phyloP scores from a whole-genome alignment of 1,284 basidiomycete species.

The Ustilago tritici region DNA sequence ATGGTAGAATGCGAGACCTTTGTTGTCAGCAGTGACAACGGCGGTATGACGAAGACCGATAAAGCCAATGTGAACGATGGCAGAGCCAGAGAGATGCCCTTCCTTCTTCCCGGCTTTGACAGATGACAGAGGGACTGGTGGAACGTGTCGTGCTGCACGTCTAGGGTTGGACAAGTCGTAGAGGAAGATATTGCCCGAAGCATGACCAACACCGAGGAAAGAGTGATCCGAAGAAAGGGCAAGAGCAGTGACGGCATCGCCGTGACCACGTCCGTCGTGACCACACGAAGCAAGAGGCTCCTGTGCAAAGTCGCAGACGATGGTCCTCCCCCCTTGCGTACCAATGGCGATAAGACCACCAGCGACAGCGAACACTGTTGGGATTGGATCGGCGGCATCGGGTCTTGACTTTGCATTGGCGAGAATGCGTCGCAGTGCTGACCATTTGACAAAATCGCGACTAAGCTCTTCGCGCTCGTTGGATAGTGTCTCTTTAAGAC shows the following conservation, averaged over 20 bases:
- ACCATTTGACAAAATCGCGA: conserved; percentile 82
- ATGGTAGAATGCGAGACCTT: conserved; percentile 94
- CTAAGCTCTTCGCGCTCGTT: conserved; percentile 67
- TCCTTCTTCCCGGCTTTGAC: conserved; percentile 87
- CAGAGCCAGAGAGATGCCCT: conserved; percentile 87
- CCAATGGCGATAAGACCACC: conserved; percentile 92
- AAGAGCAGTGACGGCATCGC: conserved; percentile 84
- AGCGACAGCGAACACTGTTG: conserved; percentile 81
- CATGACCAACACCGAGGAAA: conserved; percentile 89
- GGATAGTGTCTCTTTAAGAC: conserved; percentile 33
- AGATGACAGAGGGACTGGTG: conserved; percentile 77
- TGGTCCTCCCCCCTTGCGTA: conserved; percentile 80
- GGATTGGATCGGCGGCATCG: conserved; percentile 73
- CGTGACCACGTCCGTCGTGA: conserved; percentile 38
- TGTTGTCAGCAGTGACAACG: conserved; percentile 89
- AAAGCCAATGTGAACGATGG: conserved; percentile 88
- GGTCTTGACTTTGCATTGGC: conserved; percentile 75
- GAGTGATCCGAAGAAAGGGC: conserved; percentile 94
- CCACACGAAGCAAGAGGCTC: conserved; percentile 70
- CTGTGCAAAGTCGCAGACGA: conserved; percentile 89
- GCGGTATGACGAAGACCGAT: conserved; percentile 94
- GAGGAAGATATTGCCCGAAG: conserved; percentile 85
- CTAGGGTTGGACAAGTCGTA: conserved; percentile 82
- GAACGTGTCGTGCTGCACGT: conserved; percentile 76
- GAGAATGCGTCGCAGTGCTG: conserved; percentile 78